Evolutionary conservation across 257 asterid species (phyloP).

Genomic region (Verbascum thapsus): DNA sequence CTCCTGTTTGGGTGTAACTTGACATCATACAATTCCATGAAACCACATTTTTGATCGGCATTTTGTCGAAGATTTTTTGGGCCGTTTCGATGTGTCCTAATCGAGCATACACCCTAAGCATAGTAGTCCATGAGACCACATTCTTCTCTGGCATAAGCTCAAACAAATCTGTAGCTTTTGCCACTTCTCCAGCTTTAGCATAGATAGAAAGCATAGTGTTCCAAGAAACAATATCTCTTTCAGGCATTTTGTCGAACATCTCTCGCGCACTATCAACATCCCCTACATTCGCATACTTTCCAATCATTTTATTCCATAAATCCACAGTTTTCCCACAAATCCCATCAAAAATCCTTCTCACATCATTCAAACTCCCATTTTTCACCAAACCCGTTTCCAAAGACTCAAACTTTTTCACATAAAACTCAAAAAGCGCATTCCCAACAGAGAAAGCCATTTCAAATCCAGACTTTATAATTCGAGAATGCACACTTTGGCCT

Average conservation of each 20-base stretch:
- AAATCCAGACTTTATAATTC: constrained; percentile 47
- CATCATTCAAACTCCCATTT: constrained; percentile 27
- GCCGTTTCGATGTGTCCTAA: constrained; percentile 41
- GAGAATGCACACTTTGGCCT: constrained; percentile 44
- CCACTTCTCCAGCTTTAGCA: constrained; percentile 36
- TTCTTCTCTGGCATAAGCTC: constrained; percentile 39
- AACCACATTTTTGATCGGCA: constrained; percentile 46
- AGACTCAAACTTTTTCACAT: constrained; percentile 29
- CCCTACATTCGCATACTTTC: constrained; percentile 36
- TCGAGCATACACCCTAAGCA: constrained; percentile 43
- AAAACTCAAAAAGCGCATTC: constrained; percentile 39
- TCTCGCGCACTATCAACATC: constrained; percentile 32
- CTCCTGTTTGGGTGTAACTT: constrained; percentile 33
- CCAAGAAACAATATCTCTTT: constrained; percentile 50
- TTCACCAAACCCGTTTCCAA: constrained; percentile 13
- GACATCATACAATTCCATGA: constrained; percentile 67
- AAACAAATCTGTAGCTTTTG: constrained; percentile 38
- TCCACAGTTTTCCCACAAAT: constrained; percentile 30
- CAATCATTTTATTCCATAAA: constrained; percentile 43
- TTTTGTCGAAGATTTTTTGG: constrained; percentile 33
- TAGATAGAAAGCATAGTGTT: constrained; percentile 44
- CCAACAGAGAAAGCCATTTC: constrained; percentile 30
- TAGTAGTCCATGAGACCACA: constrained; percentile 51
- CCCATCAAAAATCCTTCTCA: constrained; percentile 37
- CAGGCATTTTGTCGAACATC: constrained; percentile 45